A percentile compares a stretch with the other conserved stretches of the same genome.
phyloP scores from a whole-genome alignment of 2,329 filamentous ascomycete genomes.

The Alternaria incomplexa region DNA sequence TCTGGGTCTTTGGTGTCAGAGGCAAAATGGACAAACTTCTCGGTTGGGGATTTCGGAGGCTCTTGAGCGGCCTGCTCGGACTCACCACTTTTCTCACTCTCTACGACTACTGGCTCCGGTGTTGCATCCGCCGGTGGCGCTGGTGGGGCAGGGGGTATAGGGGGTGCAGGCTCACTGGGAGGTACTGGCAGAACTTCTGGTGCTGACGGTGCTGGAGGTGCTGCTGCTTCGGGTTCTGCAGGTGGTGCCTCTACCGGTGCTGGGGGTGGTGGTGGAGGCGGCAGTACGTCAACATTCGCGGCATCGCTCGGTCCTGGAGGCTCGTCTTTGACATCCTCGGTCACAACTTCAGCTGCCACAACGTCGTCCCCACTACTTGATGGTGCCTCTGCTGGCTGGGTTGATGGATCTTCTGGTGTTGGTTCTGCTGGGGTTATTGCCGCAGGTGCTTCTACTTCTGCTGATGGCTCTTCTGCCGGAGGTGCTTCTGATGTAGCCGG shows the following conservation, averaged over 20 bases:
- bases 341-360: slow-evolving; percentile 17
- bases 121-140: slow-evolving; percentile 11
- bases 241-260: background rate
- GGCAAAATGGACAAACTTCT: slow-evolving; percentile 46
- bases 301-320: slow-evolving; percentile 19
- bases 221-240: slow-evolving; percentile 3
- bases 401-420: background rate
- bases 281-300: background rate
- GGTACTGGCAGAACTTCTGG: slow-evolving; percentile 10
- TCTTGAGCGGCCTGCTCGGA: slow-evolving; percentile 44
- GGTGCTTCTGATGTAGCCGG: slow-evolving; percentile 10
- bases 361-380: slow-evolving; percentile 13
- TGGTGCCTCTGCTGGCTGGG: slow-evolving; percentile 1
- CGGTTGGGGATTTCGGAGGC: slow-evolving; percentile 38
- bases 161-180: slow-evolving; percentile 15
- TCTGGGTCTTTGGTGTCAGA: slow-evolving; percentile 49
- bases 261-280: slow-evolving; percentile 12
- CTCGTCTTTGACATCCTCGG: slow-evolving; percentile 36
- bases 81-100: slow-evolving; percentile 46
- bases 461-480: slow-evolving; percentile 2
- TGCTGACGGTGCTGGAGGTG: slow-evolving; percentile 13
- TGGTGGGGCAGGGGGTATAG: slow-evolving; percentile 16
- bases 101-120: slow-evolving; percentile 9
- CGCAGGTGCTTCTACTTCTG: slow-evolving; percentile 7
- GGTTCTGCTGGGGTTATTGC: slow-evolving; percentile 8